Evolutionary conservation across 2,329 filamentous ascomycete genomes (phyloP), one percentile per base, ranked within the genome.

Genomic region (Fusarium euwallaceae): DNA sequence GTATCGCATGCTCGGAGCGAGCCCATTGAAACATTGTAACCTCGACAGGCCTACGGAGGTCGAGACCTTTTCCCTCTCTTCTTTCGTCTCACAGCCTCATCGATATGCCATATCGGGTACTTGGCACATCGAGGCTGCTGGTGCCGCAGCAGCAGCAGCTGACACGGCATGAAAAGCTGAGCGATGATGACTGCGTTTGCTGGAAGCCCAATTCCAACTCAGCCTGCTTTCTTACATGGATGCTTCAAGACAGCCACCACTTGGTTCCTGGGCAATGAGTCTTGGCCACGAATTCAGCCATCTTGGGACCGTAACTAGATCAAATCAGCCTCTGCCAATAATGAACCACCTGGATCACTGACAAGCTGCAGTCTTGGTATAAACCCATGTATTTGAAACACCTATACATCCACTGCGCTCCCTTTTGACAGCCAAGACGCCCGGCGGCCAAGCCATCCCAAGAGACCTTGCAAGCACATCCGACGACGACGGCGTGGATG

Each of bases 331-430:
- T 20, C 51, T 55, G 51, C 51, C 27, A 55, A 55, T 55, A 9
- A 55, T 20, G 51, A 55, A 55, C 17, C 17, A 20, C 51, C n/a
- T 32, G 27, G 17, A 55, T 20, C 27, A 55, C 27, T 55, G 51
- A 55, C 51, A 55, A 32, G 48, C 24, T 53, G 17, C 48, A 53
- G 48, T 53, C 17, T 53, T 53, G 48, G 34, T 36, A 16, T 29
- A 29, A 48, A n/a, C 29, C 51, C 51, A 34, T 55, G 51, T 55
- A 55, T 55, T 32, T 55, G 51, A 55, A 55, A 55, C 51, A 55
- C 51, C 17, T 71, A 45, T 55, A 68, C 67, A 37, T 69, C 67
- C 59, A 53, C 48, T 43, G 51, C 36, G 60, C 36, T 32, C 41
- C 43, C 20, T 24, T 24, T 39, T 59, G 36, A 29, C 71, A 32